Evolutionary conservation across 495 filamentous ascomycete species (phyloP).

Genomic region (Penicillium antarcticum): DNA sequence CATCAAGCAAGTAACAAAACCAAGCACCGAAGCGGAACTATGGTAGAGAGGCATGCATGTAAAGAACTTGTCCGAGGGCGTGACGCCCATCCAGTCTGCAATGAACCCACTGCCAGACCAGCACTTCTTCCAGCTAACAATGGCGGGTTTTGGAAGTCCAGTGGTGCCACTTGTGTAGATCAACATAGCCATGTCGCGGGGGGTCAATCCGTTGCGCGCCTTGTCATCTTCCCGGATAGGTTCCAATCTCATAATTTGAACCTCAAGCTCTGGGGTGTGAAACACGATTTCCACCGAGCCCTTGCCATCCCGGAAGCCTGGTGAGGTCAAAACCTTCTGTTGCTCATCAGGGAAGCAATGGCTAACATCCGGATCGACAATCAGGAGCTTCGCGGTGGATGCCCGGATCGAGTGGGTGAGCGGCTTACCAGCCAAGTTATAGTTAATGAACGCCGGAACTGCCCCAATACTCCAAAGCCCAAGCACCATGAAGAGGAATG

Average conservation of each 20-base stretch:
- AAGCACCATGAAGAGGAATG: constrained; percentile 78
- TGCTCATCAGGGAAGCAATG: constrained; percentile 46
- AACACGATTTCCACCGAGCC: constrained; percentile 58
- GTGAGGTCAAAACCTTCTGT: constrained; percentile 38
- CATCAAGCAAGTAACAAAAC: constrained; percentile 57
- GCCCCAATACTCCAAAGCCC: constrained; percentile 89
- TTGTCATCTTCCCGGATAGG: constrained; percentile 61
- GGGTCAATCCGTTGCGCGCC: constrained; percentile 46
- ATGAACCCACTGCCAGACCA: constrained; percentile 52
- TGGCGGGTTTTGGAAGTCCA: constrained; percentile 85
- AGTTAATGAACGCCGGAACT: constrained; percentile 91
- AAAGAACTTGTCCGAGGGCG: constrained; percentile 68
- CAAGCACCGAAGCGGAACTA: constrained; percentile 73
- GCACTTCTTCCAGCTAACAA: constrained; percentile 75
- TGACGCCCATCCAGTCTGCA: constrained; percentile 52
- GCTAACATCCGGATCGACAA: constrained; percentile 73
- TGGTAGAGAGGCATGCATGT: constrained; percentile 97
- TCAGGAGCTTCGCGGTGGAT: constrained; percentile 63
- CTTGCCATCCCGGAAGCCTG: constrained; percentile 43
- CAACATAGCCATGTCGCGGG: constrained; percentile 64
- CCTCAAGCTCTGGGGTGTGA: constrained; percentile 60
- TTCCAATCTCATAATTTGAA: constrained; percentile 54
- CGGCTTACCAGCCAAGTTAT: constrained; percentile 75
- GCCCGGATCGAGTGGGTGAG: constrained; percentile 75
- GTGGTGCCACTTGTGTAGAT: constrained; percentile 91